Conservation (phyloP, 2,329 filamentous ascomycete species). For the Sporothrix brasiliensis region DNA sequence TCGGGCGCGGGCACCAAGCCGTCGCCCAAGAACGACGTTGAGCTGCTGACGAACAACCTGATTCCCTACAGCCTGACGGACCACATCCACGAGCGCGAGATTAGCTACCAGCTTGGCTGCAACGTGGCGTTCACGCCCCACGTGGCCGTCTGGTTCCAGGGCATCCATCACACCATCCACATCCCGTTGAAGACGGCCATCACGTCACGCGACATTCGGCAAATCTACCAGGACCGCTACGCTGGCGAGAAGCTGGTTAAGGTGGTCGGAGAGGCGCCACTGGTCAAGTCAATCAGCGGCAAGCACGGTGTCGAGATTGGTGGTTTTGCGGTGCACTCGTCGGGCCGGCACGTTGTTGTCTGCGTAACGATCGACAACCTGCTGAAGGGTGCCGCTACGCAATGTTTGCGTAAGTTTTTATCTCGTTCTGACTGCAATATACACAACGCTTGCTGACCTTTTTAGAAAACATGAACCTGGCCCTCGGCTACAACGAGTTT, state of each 20-base stretch:
- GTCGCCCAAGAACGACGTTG: slow-evolving; percentile 88
- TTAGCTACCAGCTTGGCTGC: slow-evolving; percentile 72
- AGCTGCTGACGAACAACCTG: slow-evolving; percentile 80
- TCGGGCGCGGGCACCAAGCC: slow-evolving; percentile 95
- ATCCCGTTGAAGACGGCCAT: slow-evolving; percentile 85
- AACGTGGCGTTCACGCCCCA: slow-evolving; percentile 87
- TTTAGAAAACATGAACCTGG: slow-evolving; percentile 87
- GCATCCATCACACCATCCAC: slow-evolving; percentile 88
- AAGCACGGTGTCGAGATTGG: slow-evolving; percentile 93
- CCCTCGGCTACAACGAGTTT: slow-evolving; percentile 85
- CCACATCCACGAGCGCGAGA: slow-evolving; percentile 93
- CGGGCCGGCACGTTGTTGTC: slow-evolving; percentile 89
- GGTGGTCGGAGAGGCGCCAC: slow-evolving; percentile 82
- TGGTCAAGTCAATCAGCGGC: slow-evolving; percentile 80
- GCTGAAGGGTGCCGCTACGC: slow-evolving; percentile 88
- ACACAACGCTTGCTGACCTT: slow-evolving; percentile 19
- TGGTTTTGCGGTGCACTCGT: slow-evolving; percentile 88
- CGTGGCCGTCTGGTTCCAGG: slow-evolving; percentile 95
- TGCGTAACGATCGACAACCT: slow-evolving; percentile 93
- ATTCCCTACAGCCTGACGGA: slow-evolving; percentile 90
- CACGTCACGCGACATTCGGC: slow-evolving; percentile 87
- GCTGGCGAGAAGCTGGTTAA: slow-evolving; percentile 95
- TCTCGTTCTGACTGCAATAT: not conserved
- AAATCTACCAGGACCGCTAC: slow-evolving; percentile 94
- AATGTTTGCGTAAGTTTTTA: slow-evolving; percentile 80